Evolutionary conservation across 2,329 filamentous ascomycete species (phyloP).

Genomic region (Malbranchea zuffiana): DNA sequence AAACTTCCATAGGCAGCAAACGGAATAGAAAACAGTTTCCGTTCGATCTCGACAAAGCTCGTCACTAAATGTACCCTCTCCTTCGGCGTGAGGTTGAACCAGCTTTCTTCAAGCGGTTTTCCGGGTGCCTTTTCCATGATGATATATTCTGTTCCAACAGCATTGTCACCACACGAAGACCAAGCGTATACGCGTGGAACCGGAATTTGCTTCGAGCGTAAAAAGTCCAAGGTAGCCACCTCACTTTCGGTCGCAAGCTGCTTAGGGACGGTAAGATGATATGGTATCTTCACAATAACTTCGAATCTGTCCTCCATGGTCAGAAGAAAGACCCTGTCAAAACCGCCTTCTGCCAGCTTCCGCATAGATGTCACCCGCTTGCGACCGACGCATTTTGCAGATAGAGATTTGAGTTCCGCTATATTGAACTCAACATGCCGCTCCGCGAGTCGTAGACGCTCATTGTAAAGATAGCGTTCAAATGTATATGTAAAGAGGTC

Average conservation of each 20-base stretch:
- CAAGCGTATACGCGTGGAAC: constrained; percentile 29
- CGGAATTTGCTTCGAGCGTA: constrained; percentile 24
- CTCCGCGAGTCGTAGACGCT: constrained; percentile 11
- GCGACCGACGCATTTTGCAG: constrained; percentile 8
- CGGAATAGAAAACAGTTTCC: constrained; percentile 11
- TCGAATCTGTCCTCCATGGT: constrained; percentile 17
- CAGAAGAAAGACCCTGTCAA: constrained; percentile 19
- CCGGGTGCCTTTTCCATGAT: constrained; percentile 31
- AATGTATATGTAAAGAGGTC: constrained; percentile 13
- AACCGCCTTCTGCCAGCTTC: constrained; percentile 20
- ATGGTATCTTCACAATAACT: constrained; percentile 20
- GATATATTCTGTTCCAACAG: constrained; percentile 32
- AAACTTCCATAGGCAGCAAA: constrained; percentile 9
- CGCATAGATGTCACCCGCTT: constrained; percentile 7
- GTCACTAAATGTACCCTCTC: constrained; percentile 14
- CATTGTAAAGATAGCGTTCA: constrained; percentile 13
- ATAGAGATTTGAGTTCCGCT: constrained; percentile 11
- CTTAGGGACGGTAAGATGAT: constrained; percentile 16
- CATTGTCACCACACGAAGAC: constrained; percentile 25
- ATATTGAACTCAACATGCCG: constrained; percentile 14
- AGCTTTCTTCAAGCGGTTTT: constrained; percentile 22
- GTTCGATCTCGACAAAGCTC: constrained; percentile 13
- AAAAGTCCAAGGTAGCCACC: constrained; percentile 27
- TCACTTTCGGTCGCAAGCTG: constrained; percentile 23
- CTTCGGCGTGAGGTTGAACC: constrained; percentile 17